phyloP scores from a whole-genome alignment of 2,329 filamentous ascomycete species.

The Tolypocladium sp. region DNA sequence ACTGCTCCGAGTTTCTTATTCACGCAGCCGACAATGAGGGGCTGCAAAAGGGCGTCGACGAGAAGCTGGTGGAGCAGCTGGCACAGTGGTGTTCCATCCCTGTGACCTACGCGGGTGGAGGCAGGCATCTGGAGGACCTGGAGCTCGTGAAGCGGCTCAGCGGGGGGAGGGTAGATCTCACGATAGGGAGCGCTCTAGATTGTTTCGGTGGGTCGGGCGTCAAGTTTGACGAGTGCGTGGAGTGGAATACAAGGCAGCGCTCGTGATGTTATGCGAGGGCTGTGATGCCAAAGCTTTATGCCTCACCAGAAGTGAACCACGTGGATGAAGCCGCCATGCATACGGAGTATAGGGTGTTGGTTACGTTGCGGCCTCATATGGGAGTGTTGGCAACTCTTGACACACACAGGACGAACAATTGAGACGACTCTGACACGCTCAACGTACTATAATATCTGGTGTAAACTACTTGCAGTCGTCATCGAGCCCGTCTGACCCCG shows the following conservation, averaged over 20 bases:
- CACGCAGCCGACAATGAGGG: conserved; percentile 97
- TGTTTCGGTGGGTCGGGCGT: conserved; percentile 88
- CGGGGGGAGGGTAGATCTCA: conserved; percentile 76
- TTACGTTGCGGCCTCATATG: neutral
- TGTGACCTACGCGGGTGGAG: conserved; percentile 95
- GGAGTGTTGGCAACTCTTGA: neutral
- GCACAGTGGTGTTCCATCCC: conserved; percentile 84
- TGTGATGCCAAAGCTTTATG: neutral
- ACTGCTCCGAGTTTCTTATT: conserved; percentile 94
- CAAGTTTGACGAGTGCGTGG: conserved; percentile 78
- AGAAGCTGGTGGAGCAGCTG: conserved; percentile 67
- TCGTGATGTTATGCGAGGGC: neutral
- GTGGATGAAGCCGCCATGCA: neutral
- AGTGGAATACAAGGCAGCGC: conserved; percentile 61
- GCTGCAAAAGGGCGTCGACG: conserved; percentile 82
- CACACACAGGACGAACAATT: neutral
- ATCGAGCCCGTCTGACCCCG: no score
- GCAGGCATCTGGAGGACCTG: conserved; percentile 70
- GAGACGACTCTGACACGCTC: neutral
- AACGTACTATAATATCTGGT: neutral
- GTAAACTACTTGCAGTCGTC: neutral
- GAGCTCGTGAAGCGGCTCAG: conserved; percentile 75
- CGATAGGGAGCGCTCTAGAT: conserved; percentile 92
- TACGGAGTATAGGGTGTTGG: neutral
- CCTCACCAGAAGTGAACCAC: neutral